Evolutionary conservation across 495 filamentous ascomycete species (phyloP), one percentile per base, ranked within the genome.

Genomic region (Penicillium cosmopolitanum): DNA sequence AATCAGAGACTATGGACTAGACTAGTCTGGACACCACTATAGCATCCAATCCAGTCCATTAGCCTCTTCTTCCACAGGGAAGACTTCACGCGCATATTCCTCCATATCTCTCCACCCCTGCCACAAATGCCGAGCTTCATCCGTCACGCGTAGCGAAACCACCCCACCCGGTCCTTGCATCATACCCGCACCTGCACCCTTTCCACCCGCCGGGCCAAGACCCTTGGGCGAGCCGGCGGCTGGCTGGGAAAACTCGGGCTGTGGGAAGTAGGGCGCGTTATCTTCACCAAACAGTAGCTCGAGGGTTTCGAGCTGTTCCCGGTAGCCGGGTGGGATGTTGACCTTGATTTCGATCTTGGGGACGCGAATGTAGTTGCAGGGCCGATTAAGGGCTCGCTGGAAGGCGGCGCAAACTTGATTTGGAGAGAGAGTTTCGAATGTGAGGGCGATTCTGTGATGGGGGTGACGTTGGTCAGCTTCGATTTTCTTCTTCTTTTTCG

Each of bases 1-100:
- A 18, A 46, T 4, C 18, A 7, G 33, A 33, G 12, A 21, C 13
- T 38, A 42, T 11, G 43, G 36, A 9, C 36, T 40, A 38, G 35
- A 38, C 11, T 38, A 5, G 35, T 21, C 15, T 38, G 35, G 15
- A 38, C 35, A n/a, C 25, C 35, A 38, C 82, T 76, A 72, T 72
- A 82, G 67, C 92, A 96, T 96, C 95, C 95, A 98, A 21, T 88
- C 88, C 65, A 93, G 77, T 5, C 94, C 95, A 73, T 98, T 97
- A 3, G 92, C 89, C 58, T 90, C 86, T 77, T 98, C 95, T 73
- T 98, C 95, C 4, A 96, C 80, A 0, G 92, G 93, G 66, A 97
- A 98, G 0, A 96, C 93, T 66, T 98, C 95, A 19, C 91, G 83
- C 28, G 94, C 95, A 73, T 98, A 98, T 72, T 98, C 95, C 66